Evolutionary conservation across 1,139 yeast genomes (phyloP), one percentile per base, ranked within the genome.

Genomic region (Yamadazyma kanchanaburiensis): DNA sequence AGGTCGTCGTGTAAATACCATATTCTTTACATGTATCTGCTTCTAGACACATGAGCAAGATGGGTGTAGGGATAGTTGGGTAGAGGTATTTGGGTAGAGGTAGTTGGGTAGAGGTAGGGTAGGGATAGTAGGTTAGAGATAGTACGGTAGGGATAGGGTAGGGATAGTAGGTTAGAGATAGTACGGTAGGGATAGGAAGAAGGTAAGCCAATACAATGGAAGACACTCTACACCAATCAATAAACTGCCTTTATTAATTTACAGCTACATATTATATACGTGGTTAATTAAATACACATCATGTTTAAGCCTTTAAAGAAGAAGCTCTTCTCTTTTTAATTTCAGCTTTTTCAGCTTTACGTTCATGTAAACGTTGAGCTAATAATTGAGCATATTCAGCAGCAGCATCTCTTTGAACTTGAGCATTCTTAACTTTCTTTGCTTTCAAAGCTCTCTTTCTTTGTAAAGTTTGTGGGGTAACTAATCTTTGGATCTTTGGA

Each of bases 301-400:
- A 36, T 28, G 40, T 39, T 70, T 76, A 77, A 77, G 87, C 86
- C 77, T 83, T 84, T 70, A 89, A 81, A 59, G 97, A 89, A 63
- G 96, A 91, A 70, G 97, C 96, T 84, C 98, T 89, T 86, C 95
- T 87, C 94, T 88, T 88, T 78, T 82, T 86, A 73, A 84, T 79
- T 77, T 87, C 96, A 74, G 95, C 96, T 77, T 77, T 86, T 75
- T 86, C 95, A 70, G 95, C 94, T 80, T 89, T 89, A 80, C 91
- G 84, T 75, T 89, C 97, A 72, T 87, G 85, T 70, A 89, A 85
- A 76, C 97, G 94, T 80, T 88, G 77, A 65, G 98, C 97, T 71
- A 91, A 81, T 69, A 91, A 80, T 75, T 88, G 95, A 64, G 97
- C 95, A 83, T 91, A 91, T 74, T 91, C 98, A 66, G 97, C 95